These are phyloP conservation scores for Clonostachys sp. DNA, from an alignment of 2,329 filamentous ascomycete species.

Conservation along the genomic window DNA sequence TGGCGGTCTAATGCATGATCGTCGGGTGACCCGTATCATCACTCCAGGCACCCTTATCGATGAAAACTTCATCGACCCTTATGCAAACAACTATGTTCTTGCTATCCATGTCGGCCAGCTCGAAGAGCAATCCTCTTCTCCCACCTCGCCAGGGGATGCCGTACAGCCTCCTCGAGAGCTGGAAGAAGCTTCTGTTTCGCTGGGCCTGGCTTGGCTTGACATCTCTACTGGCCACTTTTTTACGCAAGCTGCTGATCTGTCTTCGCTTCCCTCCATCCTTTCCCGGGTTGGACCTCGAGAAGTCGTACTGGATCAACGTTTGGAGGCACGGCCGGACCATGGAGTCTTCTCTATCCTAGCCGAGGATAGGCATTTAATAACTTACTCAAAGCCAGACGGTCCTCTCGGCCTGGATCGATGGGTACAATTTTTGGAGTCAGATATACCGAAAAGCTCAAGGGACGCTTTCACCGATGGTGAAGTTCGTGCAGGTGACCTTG, in stretches of 20 bases:
- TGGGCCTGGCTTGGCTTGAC: slow-evolving; percentile 92
- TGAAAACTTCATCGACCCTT: slow-evolving; percentile 94
- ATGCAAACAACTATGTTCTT: slow-evolving; percentile 88
- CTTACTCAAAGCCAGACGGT: slow-evolving; percentile 54
- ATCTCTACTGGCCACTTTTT: slow-evolving; percentile 92
- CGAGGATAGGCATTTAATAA: slow-evolving; percentile 72
- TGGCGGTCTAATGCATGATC: slow-evolving; percentile 78
- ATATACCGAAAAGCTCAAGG: slow-evolving; percentile 49
- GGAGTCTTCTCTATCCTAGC: slow-evolving; percentile 63
- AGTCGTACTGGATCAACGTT: slow-evolving; percentile 68
- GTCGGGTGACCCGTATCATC: slow-evolving; percentile 79
- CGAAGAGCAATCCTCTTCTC: slow-evolving; percentile 2
- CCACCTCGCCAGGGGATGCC: neutral
- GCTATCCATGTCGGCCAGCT: slow-evolving; percentile 57
- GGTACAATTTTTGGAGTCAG: slow-evolving; percentile 71
- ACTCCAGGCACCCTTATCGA: slow-evolving; percentile 95
- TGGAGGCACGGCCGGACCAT: slow-evolving; percentile 54
- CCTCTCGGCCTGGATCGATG: slow-evolving; percentile 57
- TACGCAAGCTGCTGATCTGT: slow-evolving; percentile 70
- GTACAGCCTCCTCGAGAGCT: no score
- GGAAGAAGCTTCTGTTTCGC: slow-evolving; percentile 6
- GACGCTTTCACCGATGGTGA: slow-evolving; percentile 63
- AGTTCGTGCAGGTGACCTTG: slow-evolving; percentile 68
- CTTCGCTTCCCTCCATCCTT: slow-evolving; percentile 72
- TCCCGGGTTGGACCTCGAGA: slow-evolving; percentile 82